phyloP scores from a whole-genome alignment of 2,329 filamentous ascomycete species.

The Westerdykella sp. region DNA sequence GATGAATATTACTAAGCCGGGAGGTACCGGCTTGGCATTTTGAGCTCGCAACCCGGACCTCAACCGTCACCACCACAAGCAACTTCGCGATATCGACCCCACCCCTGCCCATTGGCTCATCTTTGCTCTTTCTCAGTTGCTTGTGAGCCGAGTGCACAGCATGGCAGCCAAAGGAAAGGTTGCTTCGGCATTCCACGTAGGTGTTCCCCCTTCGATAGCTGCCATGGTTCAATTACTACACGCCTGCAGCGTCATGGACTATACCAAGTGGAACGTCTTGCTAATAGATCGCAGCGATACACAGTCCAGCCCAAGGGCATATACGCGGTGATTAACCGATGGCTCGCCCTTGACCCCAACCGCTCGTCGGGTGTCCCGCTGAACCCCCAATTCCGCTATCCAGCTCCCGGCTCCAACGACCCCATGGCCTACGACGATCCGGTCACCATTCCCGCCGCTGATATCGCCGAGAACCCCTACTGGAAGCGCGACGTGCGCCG shows the following conservation, averaged over 20 bases:
- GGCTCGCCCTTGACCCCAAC: conserved; percentile 74
- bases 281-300: conserved; percentile 67
- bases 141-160: neutral
- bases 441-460: conserved; percentile 74
- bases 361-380: conserved; percentile 88
- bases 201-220: no score
- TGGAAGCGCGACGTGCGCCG: conserved; percentile 91
- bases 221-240: neutral
- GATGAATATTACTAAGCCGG: neutral
- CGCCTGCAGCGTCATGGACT: neutral
- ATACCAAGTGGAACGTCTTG: neutral
- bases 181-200: neutral
- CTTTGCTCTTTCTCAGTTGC: no score
- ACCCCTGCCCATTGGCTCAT: no score
- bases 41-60: no score
- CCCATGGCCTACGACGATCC: conserved; percentile 72
- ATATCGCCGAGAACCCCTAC: conserved; percentile 88
- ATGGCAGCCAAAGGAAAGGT: neutral
- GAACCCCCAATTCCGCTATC: conserved; percentile 87
- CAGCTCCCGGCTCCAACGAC: conserved; percentile 67
- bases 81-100: no score
- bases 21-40: no score
- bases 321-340: conserved; percentile 75
- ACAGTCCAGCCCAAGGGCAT: conserved; percentile 83
- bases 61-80: no score